A percentile compares a stretch with the other conserved stretches of the same genome.
Evolutionary conservation across 2,329 filamentous ascomycete species (phyloP).

Genomic region (Orbilia quercus): DNA sequence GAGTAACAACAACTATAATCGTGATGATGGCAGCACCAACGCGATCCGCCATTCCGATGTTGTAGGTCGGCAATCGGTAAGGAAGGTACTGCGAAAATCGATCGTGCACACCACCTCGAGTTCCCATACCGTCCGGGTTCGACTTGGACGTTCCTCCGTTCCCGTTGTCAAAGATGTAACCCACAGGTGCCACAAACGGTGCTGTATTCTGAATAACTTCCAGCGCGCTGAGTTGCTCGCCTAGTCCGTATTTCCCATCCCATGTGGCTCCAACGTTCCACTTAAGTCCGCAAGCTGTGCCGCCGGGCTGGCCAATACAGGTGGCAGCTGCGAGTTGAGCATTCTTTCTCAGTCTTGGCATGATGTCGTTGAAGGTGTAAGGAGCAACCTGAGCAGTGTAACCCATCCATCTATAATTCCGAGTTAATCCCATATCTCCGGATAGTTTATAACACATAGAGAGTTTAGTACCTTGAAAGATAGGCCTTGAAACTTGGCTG

Average conservation of each 20-base stretch:
- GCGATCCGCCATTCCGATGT: constrained; percentile 30
- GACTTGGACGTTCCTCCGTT: constrained; percentile 72
- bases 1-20: constrained; percentile 32
- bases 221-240: constrained; percentile 76
- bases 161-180: constrained; percentile 65
- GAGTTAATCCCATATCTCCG: neutral
- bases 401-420: constrained; percentile 70
- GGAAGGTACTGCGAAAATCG: constrained; percentile 43
- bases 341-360: constrained; percentile 70
- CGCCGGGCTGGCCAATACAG: constrained; percentile 71
- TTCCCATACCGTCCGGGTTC: constrained; percentile 60
- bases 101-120: constrained; percentile 41
- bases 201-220: constrained; percentile 72
- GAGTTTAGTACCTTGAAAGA: constrained; percentile 64
- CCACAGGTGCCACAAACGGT: constrained; percentile 62
- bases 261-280: constrained; percentile 71
- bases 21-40: constrained; percentile 45
- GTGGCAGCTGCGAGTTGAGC: constrained; percentile 71
- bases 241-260: constrained; percentile 72
- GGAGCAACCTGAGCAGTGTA: constrained; percentile 73
- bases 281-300: constrained; percentile 72
- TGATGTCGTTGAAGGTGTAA: constrained; percentile 68
- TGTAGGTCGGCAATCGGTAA: constrained; percentile 36
- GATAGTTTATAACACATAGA: neutral
- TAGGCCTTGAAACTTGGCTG: constrained; percentile 79